Conservation (phyloP, 2,329 filamentous ascomycete species). For the Sclerotinia borealis region DNA sequence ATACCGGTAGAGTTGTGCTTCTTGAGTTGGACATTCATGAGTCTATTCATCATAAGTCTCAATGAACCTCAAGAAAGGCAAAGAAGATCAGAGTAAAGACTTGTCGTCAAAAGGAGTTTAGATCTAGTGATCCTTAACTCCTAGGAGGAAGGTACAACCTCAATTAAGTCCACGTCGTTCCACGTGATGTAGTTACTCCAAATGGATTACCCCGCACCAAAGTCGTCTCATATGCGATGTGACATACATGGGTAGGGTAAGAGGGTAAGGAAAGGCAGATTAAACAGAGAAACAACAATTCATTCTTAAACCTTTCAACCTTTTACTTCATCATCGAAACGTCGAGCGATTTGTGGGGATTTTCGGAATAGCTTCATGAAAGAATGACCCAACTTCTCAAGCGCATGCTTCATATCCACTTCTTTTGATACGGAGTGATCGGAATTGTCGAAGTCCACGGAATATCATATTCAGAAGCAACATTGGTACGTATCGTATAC, state of each 20-base stretch:
- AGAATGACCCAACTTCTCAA: not conserved
- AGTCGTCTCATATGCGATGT: slow-evolving; percentile 4
- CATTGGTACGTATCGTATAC: too few species aligned
- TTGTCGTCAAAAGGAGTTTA: not conserved
- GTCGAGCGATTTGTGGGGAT: not conserved
- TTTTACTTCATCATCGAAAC: not conserved
- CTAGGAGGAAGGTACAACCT: not conserved
- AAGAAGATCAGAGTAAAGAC: not conserved
- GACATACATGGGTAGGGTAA: not conserved
- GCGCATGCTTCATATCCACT: not conserved
- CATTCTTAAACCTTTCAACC: not conserved
- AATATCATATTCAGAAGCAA: not conserved
- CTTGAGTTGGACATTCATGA: not conserved
- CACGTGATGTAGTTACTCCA: slow-evolving; percentile 5
- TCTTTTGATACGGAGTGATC: not conserved
- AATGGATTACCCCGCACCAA: slow-evolving; percentile 8
- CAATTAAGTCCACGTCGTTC: not conserved
- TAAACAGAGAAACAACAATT: not conserved
- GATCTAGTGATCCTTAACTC: too few species aligned
- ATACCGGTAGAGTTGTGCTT: too few species aligned
- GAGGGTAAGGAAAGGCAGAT: too few species aligned
- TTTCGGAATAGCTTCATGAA: not conserved
- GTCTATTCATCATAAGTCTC: too few species aligned
- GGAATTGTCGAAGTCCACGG: not conserved
- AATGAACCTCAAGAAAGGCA: not conserved